Evolutionary conservation across 2,329 filamentous ascomycete species (phyloP), one percentile per base, ranked within the genome.

Genomic region (Fusarium goolgardi): DNA sequence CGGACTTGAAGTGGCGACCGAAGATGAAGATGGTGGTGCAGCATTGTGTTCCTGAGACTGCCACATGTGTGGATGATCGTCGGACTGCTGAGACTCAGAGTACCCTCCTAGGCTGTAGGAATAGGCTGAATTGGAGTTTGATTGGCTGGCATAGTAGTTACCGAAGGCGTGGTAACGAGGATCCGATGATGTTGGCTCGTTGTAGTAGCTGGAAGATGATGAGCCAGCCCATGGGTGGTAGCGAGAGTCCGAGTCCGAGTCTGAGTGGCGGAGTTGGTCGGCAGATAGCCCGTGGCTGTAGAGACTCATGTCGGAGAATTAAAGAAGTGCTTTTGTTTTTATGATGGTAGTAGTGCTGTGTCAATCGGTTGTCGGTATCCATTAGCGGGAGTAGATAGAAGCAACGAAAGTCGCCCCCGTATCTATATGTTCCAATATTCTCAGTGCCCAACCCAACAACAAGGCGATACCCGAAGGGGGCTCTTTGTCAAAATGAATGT

Each of bases 331-430:
- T 45, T 31, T 50, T 51, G 23, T 35, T 23, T 69, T 63, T 54
- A 52, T 55, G 56, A 50, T 65, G 55, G 55, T 68, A 49, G 65
- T 65, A 63, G 51, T 67, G 67, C 61, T 52, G 40, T 71, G 67
- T 70, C 67, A 67, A 70, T 70, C 67, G 53, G 49, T 45, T 56
- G 29, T 70, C 63, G 63, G 63, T 70, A 67, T 68, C 67, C 67
- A 70, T 60, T 68, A 61, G 55, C 62, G 67, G 67, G 40, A 43
- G 67, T 70, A 64, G 67, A 46, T 59, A 51, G 32, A 52, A 65
- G 66, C 57, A 64, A 56, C 63, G 62, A 69, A 70, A 70, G 55
- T 64, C 66, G 51, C 56, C 55, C 51, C 34, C 47, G 21, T 40
- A 15, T 51, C 32, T 51, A 51, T 51, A 35, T 31, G 31, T 40